Evolutionary conservation across 257 asterid genomes (phyloP), one percentile per base, ranked within the genome.

Genomic region (Rhazya stricta): DNA sequence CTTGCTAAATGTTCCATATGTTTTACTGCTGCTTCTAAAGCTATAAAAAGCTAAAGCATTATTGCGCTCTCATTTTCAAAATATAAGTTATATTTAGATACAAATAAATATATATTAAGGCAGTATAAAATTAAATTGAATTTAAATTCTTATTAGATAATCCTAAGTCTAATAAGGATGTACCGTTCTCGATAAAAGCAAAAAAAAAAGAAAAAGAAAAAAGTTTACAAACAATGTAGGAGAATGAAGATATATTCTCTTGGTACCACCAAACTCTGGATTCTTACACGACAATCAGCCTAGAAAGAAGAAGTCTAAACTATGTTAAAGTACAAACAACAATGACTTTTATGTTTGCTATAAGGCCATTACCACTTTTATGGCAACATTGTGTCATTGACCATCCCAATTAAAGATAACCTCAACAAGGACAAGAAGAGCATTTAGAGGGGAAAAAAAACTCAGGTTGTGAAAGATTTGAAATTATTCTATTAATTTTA

Each of bases 261-360:
- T 39, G 7, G n/a, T 16, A 50, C 5, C 6, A 50, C 1, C 0
- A 48, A 15, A 4, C 1, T 1, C 15, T 2, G 56, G 43, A 39
- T 39, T 39, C 43, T 46, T 16, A n/a, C 25, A 23, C 68, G 68
- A 39, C 67, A 72, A 56, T 72, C 21, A 16, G 53, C 68, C 76
- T 72, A 56, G 32, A 72, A 41, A 60, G 66, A 15, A 39, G 54
- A 16, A 53, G 53, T 29, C 68, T 50, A 56, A 32, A 67, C 43
- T 67, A 57, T 25, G 57, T 57, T 43, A 27, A 3, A 25, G 76
- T 36, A 9, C 27, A 58, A 41, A 18, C 27, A 58, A 41, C 9
- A 45, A 60, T 58, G 34, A 3, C 27, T 58, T 37, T 42, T 6
- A 21, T 10, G 10, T 39, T 58, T 15, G 21, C 46, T 19, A 21